Percentiles rank a stretch among this genome's conserved stretches.
Conservation (phyloP, 202 grass and related monocot species). For the Panicum hallii region DNA sequence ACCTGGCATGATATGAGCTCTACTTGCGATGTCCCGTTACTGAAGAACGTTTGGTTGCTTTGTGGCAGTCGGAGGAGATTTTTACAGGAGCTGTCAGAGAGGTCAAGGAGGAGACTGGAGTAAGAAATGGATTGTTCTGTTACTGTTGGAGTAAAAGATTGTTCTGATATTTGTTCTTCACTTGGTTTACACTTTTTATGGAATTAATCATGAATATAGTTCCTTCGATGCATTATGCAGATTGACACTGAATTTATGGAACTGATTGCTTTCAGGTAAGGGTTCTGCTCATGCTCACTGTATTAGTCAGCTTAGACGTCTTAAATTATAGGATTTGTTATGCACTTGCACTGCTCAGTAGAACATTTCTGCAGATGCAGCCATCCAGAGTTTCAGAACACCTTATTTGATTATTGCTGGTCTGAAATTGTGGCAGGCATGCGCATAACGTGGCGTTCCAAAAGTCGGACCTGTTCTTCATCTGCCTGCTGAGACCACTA, state of each 20-base stretch:
- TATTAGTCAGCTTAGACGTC: background rate
- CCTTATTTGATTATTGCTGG: background rate
- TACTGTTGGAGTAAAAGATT: background rate
- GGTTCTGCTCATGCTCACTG: background rate
- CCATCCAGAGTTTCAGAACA: background rate
- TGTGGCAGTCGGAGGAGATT: slow-evolving; percentile 64
- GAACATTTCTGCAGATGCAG: background rate
- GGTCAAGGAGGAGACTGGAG: slow-evolving; percentile 78
- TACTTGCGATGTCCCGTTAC: background rate
- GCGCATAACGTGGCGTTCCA: slow-evolving; percentile 71
- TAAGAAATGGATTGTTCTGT: slow-evolving; percentile 40
- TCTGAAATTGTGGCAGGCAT: slow-evolving; percentile 44
- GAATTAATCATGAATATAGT: background rate
- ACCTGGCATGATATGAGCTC: too few relatives aligned
- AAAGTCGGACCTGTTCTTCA: slow-evolving; percentile 76
- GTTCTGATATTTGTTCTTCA: background rate
- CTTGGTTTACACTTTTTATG: background rate
- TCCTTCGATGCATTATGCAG: slow-evolving; percentile 42
- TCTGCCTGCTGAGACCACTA: slow-evolving; percentile 71
- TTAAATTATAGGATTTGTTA: background rate
- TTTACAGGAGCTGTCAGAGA: slow-evolving; percentile 72
- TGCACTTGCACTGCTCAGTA: background rate
- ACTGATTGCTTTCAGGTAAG: slow-evolving; percentile 70
- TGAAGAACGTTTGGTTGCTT: background rate
- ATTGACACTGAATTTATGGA: slow-evolving; percentile 65